Base-by-base conservation (phyloP, 1,284 basidiomycete species). In the Chalciporus sp. region DNA sequence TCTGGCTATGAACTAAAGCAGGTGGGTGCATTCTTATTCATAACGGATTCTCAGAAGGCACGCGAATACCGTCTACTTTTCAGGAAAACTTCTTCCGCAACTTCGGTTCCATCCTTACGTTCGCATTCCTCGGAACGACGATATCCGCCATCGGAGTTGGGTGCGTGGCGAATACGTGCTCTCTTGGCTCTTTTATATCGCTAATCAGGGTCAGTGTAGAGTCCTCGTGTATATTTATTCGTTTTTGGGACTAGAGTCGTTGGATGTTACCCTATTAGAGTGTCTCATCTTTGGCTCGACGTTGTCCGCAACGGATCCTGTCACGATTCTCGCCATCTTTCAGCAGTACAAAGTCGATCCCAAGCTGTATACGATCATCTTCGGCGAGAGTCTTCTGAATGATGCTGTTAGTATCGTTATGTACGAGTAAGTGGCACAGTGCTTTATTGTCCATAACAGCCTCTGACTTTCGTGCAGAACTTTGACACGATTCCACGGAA, bases 381-480 rank as follows among this genome's bases (percentile, higher is more conserved):
- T 99, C 69, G 97, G 97, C 31, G 96, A 99, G 74, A 93, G 90
- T 70, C 83, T 99, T 57, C 76, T 99, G 58, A 99, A 99, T 74
- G 96, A 99, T 80, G 96, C 96, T 27, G 96, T 99, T 64, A 95
- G 94, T 78, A 99, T 99, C 77, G 96, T 99, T 74, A 97, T 99
- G 93, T 99, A 98, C 74, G 96, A 99, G 93, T 96, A 69, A 80
- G 93, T 90, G 51, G 28, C 48, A 31, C n/a, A 4, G 43, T 28
- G 39, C 42, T 27, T 23, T 53, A 42, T 33, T 40, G 8, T 48
- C 43, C 16, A 12, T 42, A 17, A 20, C 14, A 28, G 46, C 37
- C 53, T 47, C 63, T 68, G 28, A 61, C 48, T 27, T 16, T 49
- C 19, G 42, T 26, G 14, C 60, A 95, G 94, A 73, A 98, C 95